Evolutionary conservation across 257 asterid genomes (phyloP), one percentile per base, ranked within the genome.

Genomic region (Lycium ferocissimum): DNA sequence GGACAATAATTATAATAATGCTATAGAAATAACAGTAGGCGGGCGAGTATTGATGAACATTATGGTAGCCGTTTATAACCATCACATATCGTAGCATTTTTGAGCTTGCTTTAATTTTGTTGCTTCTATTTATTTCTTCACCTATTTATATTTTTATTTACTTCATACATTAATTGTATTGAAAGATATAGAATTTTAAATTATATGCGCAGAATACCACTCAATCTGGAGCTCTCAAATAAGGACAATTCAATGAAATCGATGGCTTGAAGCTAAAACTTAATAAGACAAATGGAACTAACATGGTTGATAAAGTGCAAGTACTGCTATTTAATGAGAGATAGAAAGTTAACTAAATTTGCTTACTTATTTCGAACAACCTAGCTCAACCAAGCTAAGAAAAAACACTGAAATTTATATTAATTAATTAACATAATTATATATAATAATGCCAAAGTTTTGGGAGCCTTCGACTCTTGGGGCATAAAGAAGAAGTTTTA

Each of bases 101-200:
- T 53, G 13, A 76, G 47, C 63, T 53, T 51, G 49, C 82, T 53
- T 26, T 53, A 26, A 7, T 51, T 1, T 76, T 76, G 82, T 76
- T 76, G 65, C 12, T 1, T 51, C 82, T 76, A 76, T 76, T 76
- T 76, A 53, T 76, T 72, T 67, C 75, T 67, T 18, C 53, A 71
- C 9, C 6, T 49, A 72, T 72, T n/a, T 11, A 72, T n/a, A 22
- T 62, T 7, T 62, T 58, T 58, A 9, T 43, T 11, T 72, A 73
- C 6, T 71, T 49, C 5, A 9, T 18, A 43, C 80, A 72, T 72
- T 5, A 45, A 45, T 45, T 45, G 2, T 72, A 72, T 45, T 72
- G 58, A 10, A 10, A 9, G 18, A n/a, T 72, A 43, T 15, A 9
- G 7, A 15, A 15, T 15, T 56, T 3, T 56, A 1, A 66, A 66